Evolutionary conservation across 768 basidiomycete species (phyloP), one percentile per base, ranked within the genome.

Genomic region (Dictyophora rubrovolvata): DNA sequence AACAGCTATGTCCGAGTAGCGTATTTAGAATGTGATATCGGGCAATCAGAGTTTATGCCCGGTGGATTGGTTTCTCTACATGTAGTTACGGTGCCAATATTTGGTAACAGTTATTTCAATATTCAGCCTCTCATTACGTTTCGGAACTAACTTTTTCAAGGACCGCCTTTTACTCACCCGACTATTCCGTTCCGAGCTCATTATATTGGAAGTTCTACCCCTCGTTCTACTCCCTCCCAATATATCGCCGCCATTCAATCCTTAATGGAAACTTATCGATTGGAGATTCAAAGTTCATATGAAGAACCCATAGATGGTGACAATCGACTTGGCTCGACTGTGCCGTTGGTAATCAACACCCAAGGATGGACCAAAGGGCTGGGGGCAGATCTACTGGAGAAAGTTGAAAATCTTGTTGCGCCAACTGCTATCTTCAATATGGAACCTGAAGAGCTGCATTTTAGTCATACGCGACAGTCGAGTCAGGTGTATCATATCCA

Each of bases 281-380:
- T 85, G 35, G 88, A 93, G 50, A 67, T 94, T 5, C 84, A 84
- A 62, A 77, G 75, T 54, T 73, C 78, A 1, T 51, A 36, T 65
- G 68, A 52, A 48, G 63, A 9, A 65, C 64, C 18, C 60, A 62
- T 16, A n/a, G 20, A 22, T 7, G n/a, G 6, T 20, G 73, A 76
- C 49, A 62, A 63, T 33, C 75, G 79, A 47, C 77, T 86, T 21
- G 65, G 68, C 6, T 83, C 86, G 53, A 61, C 72, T 23, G 81
- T 93, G 5, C 95, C 95, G 0, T 80, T 97, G 17, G 82, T 97
- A 16, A 80, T 98, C 55, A 99, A 98, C 68, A 97, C 90, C 0
- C 94, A 95, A 84, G 95, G 95, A 1, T 99, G 95, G 95, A 81
- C 81, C 5, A 97, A 94, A 69, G 95, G 95, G 7, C 81, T 96